Evolutionary conservation across 2,329 filamentous ascomycete species (phyloP).

Genomic region (Pseudocercospora crystallina): DNA sequence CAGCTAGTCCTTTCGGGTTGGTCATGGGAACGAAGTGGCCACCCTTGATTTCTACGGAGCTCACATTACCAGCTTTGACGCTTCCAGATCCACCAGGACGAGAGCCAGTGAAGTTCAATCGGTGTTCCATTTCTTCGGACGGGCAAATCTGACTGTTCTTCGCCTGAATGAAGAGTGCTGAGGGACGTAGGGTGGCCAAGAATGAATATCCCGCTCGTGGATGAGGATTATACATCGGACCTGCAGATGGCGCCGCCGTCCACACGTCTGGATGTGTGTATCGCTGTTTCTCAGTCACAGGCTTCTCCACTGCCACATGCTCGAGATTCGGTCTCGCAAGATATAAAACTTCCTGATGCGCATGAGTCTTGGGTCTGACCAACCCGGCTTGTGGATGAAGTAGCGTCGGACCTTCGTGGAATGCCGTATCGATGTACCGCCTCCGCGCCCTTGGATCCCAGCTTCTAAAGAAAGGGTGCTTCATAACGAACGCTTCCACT

Average conservation of each 20-base stretch:
- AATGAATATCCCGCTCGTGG: slow-evolving; percentile 53
- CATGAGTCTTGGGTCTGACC: slow-evolving; percentile 1
- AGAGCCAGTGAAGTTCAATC: slow-evolving; percentile 55
- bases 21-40: slow-evolving; percentile 84
- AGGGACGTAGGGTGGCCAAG: slow-evolving; percentile 60
- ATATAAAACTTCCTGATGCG: background rate
- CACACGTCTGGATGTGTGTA: slow-evolving; percentile 2
- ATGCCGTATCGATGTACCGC: slow-evolving; percentile 11
- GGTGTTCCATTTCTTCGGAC: slow-evolving; percentile 51
- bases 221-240: slow-evolving; percentile 66
- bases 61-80: slow-evolving; percentile 61
- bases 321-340: slow-evolving; percentile 5
- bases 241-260: slow-evolving; percentile 35
- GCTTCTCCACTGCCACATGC: background rate
- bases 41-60: slow-evolving; percentile 59
- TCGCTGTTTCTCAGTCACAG: slow-evolving; percentile 1
- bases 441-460: slow-evolving; percentile 1
- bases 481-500: background rate
- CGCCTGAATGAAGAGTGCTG: slow-evolving; percentile 66
- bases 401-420: slow-evolving; percentile 6
- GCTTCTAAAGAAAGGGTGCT: slow-evolving; percentile 5
- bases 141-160: slow-evolving; percentile 48
- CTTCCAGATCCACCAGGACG: slow-evolving; percentile 64
- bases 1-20: slow-evolving; percentile 63
- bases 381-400: background rate